These are phyloP conservation scores for Coemansia sp. DNA, from an alignment of 192 early-diverging fungal genomes.

Conservation along the genomic window DNA sequence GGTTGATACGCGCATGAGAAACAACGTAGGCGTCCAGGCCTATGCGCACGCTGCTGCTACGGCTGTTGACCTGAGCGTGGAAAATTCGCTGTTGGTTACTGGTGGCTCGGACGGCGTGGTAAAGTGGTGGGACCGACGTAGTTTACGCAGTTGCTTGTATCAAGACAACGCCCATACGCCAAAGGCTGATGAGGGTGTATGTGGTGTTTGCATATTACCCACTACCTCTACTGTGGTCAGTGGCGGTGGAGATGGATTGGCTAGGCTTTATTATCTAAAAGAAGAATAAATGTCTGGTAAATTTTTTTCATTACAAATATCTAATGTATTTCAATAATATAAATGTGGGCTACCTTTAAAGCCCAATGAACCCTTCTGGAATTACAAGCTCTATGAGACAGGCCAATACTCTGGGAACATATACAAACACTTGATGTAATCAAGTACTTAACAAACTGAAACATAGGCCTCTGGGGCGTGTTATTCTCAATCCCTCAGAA, in stretches of 20 bases:
- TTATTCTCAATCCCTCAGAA: too few relatives aligned
- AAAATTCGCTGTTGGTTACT: conserved; percentile 6
- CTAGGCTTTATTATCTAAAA: conserved; percentile 9
- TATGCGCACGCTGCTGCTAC: conserved; percentile 10
- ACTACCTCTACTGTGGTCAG: conserved; percentile 9
- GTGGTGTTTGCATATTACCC: conserved; percentile 8
- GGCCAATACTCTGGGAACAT: too few relatives aligned
- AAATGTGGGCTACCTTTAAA: too few relatives aligned
- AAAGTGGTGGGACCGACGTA: conserved; percentile 53
- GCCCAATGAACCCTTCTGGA: too few relatives aligned
- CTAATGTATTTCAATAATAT: too few relatives aligned
- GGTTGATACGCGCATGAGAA: not conserved
- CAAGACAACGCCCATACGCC: conserved; percentile 25
- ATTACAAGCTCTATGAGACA: too few relatives aligned
- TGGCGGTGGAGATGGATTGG: conserved; percentile 34
- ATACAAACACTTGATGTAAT: too few relatives aligned
- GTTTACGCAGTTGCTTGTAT: not conserved
- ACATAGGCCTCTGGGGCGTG: too few relatives aligned
- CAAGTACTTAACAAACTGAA: too few relatives aligned
- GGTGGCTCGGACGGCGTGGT: conserved; percentile 48
- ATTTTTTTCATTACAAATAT: too few relatives aligned
- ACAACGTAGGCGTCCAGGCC: not conserved
- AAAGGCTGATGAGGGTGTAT: conserved; percentile 53
- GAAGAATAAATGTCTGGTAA: not conserved
- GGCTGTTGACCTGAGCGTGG: conserved; percentile 13